phyloP scores from a whole-genome alignment of 2,329 filamentous ascomycete genomes.

The Fonsecaea pedrosoi region DNA sequence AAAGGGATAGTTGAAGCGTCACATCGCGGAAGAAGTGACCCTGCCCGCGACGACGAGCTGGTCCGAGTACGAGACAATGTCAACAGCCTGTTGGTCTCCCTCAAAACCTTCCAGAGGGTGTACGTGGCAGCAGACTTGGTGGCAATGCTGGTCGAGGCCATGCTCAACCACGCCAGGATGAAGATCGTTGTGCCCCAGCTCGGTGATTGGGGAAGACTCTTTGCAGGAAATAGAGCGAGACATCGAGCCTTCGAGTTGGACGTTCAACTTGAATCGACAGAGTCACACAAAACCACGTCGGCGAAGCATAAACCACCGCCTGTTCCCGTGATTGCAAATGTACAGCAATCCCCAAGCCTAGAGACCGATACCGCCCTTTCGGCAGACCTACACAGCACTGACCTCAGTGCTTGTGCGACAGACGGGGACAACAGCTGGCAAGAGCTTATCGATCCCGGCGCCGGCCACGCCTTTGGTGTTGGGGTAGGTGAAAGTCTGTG shows the following conservation, averaged over 20 bases:
- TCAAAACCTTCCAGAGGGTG: neutral
- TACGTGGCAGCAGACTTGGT: slow-evolving; percentile 15
- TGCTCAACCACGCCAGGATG: neutral
- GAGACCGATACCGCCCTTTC: neutral
- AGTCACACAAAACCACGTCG: neutral
- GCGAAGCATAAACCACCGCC: neutral
- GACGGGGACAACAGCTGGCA: neutral
- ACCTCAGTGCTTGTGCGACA: neutral
- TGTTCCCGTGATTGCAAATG: neutral
- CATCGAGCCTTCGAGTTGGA: neutral
- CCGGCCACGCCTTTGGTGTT: neutral
- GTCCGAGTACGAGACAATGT: slow-evolving; percentile 13
- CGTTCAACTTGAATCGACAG: neutral
- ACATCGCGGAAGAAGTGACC: neutral
- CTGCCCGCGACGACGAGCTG: neutral
- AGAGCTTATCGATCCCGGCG: neutral
- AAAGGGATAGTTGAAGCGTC: neutral
- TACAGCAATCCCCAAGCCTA: neutral
- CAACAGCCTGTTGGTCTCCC: slow-evolving; percentile 6
- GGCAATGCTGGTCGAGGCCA: slow-evolving; percentile 4
- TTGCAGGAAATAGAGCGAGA: neutral
- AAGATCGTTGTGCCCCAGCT: neutral
- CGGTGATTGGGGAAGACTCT: neutral
- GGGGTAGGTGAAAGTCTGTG: neutral
- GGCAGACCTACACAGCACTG: neutral